Evolutionary conservation across 208 protist genomes (phyloP), one percentile per base, ranked within the genome.

Genomic region (Acanthamoeba royreba): DNA sequence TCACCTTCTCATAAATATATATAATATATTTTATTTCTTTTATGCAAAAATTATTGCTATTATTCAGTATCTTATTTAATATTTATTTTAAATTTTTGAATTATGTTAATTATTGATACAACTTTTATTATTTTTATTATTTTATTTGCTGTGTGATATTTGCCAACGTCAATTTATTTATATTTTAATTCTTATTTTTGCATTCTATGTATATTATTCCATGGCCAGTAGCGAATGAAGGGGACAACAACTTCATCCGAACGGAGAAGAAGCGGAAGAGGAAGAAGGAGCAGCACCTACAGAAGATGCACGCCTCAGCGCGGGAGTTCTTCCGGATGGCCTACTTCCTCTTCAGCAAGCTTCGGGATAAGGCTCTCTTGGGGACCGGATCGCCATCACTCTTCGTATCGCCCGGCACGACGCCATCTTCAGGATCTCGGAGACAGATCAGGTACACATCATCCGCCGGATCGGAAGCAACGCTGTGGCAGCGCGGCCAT

Each of bases 291-390:
- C 40, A 52, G 79, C 45, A 58, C 46, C 31, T 87, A 11, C 79
- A 87, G 33, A 87, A 87, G n/a, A 87, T 87, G 79, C 79, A 87
- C 40, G 79, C 79, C 40, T 35, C 79, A 4, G 79, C 79, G 2
- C 33, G 79, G 31, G 46, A 87, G 79, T 87, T 87, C 49, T 87
- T 49, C 49, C 9, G 40, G 13, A 17, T 42, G 79, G 45, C 28
- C 17, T 31, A 87, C 33, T 87, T 63, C 45, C 46, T 87, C 31
- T 87, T 87, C 45, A 19, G 31, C 45, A 87, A 61, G 40, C 40
- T 79, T 7, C 69, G 31, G 13, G 69, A 47, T 42, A 79, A 79
- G 69, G 69, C 69, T 42, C 69, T 79, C 2, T 79, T 46, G 42
- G 69, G 69, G 17, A 13, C 38, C 4, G 4, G 22, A 9, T 79